phyloP scores from a whole-genome alignment of 305 asterid species.

The Fraxinus baroniana region DNA sequence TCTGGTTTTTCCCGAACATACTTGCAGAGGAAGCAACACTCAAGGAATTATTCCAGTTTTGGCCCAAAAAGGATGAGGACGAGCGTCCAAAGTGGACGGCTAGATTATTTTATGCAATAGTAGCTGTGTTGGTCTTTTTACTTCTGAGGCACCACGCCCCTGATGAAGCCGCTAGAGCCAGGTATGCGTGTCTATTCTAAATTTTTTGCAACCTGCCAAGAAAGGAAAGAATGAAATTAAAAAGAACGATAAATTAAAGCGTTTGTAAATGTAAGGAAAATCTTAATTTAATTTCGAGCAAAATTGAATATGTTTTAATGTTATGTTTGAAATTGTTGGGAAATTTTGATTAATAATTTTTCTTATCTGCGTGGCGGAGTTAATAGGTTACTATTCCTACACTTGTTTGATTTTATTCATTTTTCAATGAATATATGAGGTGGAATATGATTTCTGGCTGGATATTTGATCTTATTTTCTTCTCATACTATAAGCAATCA shows the following conservation, averaged over 20 bases:
- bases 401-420: not conserved
- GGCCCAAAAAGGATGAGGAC: constrained; percentile 95
- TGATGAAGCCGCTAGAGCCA: constrained; percentile 98
- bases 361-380: not conserved
- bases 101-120: constrained; percentile 75
- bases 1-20: constrained; percentile 98
- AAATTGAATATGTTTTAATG: not conserved
- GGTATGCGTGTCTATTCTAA: constrained; percentile 41
- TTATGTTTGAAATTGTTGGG: not conserved
- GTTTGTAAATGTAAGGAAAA: not conserved
- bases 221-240: not conserved
- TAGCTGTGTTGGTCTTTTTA: constrained; percentile 61
- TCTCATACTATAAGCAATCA: not conserved
- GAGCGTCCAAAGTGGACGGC: constrained; percentile 97
- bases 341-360: not conserved
- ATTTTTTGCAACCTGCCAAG: not conserved
- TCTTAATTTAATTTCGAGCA: not conserved
- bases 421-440: not conserved
- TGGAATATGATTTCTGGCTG: not conserved
- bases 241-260: not conserved
- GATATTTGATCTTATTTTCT: not conserved
- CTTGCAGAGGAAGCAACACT: constrained; percentile 99
- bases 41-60: constrained; percentile 90
- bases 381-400: not conserved
- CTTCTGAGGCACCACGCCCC: constrained; percentile 98